Conservation (phyloP, 2,329 filamentous ascomycete species). For the Ophiostoma himal-ulmi region DNA sequence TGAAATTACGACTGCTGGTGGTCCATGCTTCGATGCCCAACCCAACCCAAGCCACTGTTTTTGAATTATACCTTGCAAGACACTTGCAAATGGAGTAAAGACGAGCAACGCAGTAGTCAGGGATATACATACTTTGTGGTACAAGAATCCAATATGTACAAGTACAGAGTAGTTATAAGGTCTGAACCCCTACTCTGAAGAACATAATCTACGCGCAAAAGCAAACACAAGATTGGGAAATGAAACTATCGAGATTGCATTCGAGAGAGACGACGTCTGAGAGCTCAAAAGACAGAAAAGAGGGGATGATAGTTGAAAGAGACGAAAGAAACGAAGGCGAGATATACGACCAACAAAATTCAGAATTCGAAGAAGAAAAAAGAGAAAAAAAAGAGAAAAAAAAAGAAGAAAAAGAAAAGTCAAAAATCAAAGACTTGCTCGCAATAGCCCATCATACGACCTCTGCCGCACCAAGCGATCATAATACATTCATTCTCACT, state of each 20-base stretch:
- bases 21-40: constrained; percentile 6
- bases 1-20: not conserved
- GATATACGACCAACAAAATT: too few relatives aligned
- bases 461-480: not conserved
- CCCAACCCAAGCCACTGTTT: not conserved
- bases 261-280: not conserved
- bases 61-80: not conserved
- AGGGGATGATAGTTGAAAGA: not conserved
- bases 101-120: not conserved
- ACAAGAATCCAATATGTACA: not conserved
- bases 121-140: not conserved
- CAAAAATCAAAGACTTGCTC: not conserved
- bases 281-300: too few relatives aligned
- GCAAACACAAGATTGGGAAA: not conserved
- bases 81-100: not conserved
- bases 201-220: too few relatives aligned
- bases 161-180: not conserved
- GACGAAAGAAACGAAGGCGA: not conserved
- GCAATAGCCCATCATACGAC: not conserved
- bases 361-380: too few relatives aligned
- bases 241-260: not conserved
- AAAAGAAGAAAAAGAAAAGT: too few relatives aligned
- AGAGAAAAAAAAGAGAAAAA: too few relatives aligned
- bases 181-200: not conserved
- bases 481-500: not conserved